Conservation (phyloP, 192 early-diverging fungal species). For the Borealophlyctis nickersoniae region DNA sequence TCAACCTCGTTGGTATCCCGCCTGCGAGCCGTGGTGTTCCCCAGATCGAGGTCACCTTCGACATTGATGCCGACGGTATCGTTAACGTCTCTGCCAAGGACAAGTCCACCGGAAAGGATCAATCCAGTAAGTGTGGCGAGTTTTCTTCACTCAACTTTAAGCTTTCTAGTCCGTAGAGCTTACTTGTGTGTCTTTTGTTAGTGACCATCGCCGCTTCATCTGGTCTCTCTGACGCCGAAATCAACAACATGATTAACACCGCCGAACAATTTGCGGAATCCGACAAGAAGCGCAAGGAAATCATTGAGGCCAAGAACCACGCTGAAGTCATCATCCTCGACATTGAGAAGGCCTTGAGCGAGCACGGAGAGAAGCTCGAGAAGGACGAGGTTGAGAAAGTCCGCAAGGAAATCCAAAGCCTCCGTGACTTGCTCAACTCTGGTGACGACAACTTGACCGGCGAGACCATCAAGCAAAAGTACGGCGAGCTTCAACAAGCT, state of each 20-base stretch:
- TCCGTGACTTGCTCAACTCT: slow-evolving; percentile 76
- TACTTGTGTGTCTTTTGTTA: slow-evolving; percentile 14
- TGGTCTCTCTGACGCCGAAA: slow-evolving; percentile 89
- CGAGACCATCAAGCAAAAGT: slow-evolving; percentile 87
- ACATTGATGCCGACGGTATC: slow-evolving; percentile 99
- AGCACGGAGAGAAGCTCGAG: slow-evolving; percentile 97
- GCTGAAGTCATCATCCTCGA: slow-evolving; percentile 88
- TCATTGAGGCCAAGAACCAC: slow-evolving; percentile 92
- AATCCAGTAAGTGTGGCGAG: slow-evolving; percentile 61
- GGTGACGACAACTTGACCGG: slow-evolving; percentile 65
- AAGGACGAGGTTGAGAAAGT: slow-evolving; percentile 83
- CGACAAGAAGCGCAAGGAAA: slow-evolving; percentile 88
- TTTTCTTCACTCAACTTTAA: slow-evolving; percentile 3
- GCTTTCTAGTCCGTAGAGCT: background rate
- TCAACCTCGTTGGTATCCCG: slow-evolving; percentile 91
- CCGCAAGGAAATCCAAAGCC: slow-evolving; percentile 72
- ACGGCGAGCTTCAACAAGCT: slow-evolving; percentile 80
- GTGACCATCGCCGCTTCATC: slow-evolving; percentile 94
- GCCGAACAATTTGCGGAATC: slow-evolving; percentile 89
- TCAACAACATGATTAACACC: slow-evolving; percentile 93
- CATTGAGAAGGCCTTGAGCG: slow-evolving; percentile 91
- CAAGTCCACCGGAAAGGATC: slow-evolving; percentile 93
- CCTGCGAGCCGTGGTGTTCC: slow-evolving; percentile 97
- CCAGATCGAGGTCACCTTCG: slow-evolving; percentile 97
- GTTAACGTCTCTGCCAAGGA: slow-evolving; percentile 96